Base-by-base conservation (phyloP, 176 grass and related monocot genomes). In the Poa annua region DNA sequence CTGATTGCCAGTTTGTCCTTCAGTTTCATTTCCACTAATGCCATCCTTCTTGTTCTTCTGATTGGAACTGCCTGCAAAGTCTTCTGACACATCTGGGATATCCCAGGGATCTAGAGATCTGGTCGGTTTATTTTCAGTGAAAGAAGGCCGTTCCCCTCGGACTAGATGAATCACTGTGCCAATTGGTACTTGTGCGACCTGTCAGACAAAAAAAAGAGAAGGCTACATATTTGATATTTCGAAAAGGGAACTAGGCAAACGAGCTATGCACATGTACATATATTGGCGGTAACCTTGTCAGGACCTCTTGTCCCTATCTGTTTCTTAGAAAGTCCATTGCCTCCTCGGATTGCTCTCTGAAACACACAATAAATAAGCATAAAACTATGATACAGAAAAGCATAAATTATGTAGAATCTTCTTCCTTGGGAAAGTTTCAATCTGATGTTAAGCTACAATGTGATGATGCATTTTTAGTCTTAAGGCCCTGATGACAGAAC, bases 121-220 rank as follows among this genome's bases (percentile, higher is more conserved):
- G 47, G 71, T 85, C 0, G 86, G 79, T 82, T 81, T 89, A 78
- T 76, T 85, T 87, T 85, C 74, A 8, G 80, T 65, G 45, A 87
- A 34, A 79, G 86, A 90, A 78, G 86, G 90, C 11, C 11, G 45
- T 39, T 94, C 92, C 51, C 94, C 94, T 68, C 57, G 80, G 34
- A 97, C 89, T 19, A 97, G 86, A 78, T 97, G 94, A 87, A 97
- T 92, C 70, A 97, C 94, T n/a, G 94, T 94, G 66, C 94, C 92
- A 59, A 94, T 86, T 73, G 92, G 94, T 62, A 97, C 92, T 57
- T 90, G 88, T 3, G 81, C 88, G 38, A 97, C 81, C 94, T 97
- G 89, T 67, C 3, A 55, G 42, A 83, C 26, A 85, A 1, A 78
- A 33, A 33, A 13, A 61, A 68, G 44, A 70, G 19, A 71, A 78